phyloP scores from a whole-genome alignment of 306 rosid species.

The Ormosia semicastrata region DNA sequence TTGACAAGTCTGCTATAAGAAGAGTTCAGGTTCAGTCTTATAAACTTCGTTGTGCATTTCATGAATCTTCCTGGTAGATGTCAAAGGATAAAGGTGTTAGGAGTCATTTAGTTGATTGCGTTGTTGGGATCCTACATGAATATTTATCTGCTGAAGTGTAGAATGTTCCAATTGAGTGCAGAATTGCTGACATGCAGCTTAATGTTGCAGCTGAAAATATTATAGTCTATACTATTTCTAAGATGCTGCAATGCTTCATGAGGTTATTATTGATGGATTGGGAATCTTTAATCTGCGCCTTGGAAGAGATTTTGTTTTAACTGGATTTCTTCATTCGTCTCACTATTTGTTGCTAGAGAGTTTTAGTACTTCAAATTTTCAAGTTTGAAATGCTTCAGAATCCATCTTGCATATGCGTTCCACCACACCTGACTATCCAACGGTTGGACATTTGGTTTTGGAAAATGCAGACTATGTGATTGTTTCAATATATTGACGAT shows the following conservation, averaged over 20 bases:
- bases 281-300: slow-evolving; percentile 79
- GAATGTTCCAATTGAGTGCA: slow-evolving; percentile 63
- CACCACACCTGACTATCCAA: slow-evolving; percentile 55
- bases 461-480: slow-evolving; percentile 89
- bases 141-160: slow-evolving; percentile 84
- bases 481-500: slow-evolving; percentile 85
- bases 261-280: slow-evolving; percentile 92
- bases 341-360: slow-evolving; percentile 86
- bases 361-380: slow-evolving; percentile 66
- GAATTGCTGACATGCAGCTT: slow-evolving; percentile 35
- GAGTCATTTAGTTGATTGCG: slow-evolving; percentile 66
- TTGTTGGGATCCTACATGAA: slow-evolving; percentile 81
- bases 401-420: slow-evolving; percentile 65
- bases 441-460: slow-evolving; percentile 73
- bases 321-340: slow-evolving; percentile 92
- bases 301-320: slow-evolving; percentile 65
- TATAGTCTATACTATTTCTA: slow-evolving; percentile 54
- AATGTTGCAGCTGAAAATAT: slow-evolving; percentile 56
- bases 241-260: slow-evolving; percentile 58
- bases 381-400: slow-evolving; percentile 78
- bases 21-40: slow-evolving; percentile 37
- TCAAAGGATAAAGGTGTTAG: slow-evolving; percentile 49
- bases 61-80: slow-evolving; percentile 60
- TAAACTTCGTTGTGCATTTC: slow-evolving; percentile 31
- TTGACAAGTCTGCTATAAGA: slow-evolving; percentile 15